Base-by-base conservation (phyloP, 2,329 filamentous ascomycete species). In the Escovopsis weberi region DNA sequence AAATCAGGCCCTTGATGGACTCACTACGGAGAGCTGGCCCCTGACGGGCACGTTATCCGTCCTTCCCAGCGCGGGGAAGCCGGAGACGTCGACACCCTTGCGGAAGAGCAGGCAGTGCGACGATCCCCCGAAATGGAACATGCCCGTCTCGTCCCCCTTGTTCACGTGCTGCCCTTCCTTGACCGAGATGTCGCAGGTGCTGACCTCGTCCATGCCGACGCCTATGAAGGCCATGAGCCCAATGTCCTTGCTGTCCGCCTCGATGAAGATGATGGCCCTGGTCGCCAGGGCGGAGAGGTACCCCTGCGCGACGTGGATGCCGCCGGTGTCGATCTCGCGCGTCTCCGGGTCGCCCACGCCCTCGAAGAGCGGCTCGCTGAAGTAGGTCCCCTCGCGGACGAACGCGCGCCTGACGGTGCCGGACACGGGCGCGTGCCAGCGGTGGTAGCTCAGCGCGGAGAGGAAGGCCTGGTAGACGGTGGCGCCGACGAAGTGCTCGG, bases 81-180 rank as follows among this genome's bases (percentile, higher is more conserved):
- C 64, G 2, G 62, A 55, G 0, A 76, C 46, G 42, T 66, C 62
- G 30, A 80, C 72, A 0, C 64, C 69, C 48, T 71, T 67, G 26
- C 73, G 60, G 61, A 86, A 85, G 3, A 87, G 53, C 50, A 86
- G 54, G 51, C 78, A 83, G 54, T 84, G 76, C 1, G 75, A 77
- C 6, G 73, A 80, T 0, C 83, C 82, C n/a, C 82, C 82, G 55
- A 80, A 86, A 54, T 87, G 82, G 59, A 87, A 87, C 80, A 85
- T 85, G 36, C 82, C 82, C 34, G 78, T 66, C 62, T 85, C 64
- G 4, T 85, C 73, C 1, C 83, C 83, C 65, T 85, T 86, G 41
- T 66, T 65, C 12, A 87, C 54, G 41, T 69, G 67, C 55, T 85
- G 69, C 0, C 80, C 81, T 53, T 78, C 72, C 50, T 68, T 68